Percentiles rank a stretch among this genome's conserved stretches.
These are phyloP conservation scores for Fonsecaea multimorphosa DNA, from an alignment of 2,329 filamentous ascomycete genomes.

Conservation along the genomic window DNA sequence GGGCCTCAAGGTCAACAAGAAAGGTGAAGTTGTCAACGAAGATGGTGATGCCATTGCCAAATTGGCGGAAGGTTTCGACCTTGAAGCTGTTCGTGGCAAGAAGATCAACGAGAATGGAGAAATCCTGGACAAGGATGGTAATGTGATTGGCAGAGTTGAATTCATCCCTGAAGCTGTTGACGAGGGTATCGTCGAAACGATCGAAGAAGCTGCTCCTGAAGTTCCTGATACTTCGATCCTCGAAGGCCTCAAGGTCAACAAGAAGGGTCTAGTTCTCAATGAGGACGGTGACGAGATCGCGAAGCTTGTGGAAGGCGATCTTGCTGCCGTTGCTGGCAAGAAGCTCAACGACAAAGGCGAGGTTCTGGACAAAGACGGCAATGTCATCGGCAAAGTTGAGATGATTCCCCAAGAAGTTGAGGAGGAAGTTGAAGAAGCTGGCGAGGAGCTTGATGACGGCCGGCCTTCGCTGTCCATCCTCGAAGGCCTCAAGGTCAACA, in stretches of 20 bases:
- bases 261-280: slow-evolving; percentile 48
- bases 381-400: slow-evolving; percentile 53
- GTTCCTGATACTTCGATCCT: slow-evolving; percentile 41
- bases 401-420: slow-evolving; percentile 49
- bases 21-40: slow-evolving; percentile 51
- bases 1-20: slow-evolving; percentile 65
- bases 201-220: slow-evolving; percentile 33
- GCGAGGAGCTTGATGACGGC: slow-evolving; percentile 41
- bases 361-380: slow-evolving; percentile 56
- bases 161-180: slow-evolving; percentile 40
- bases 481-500: slow-evolving; percentile 52
- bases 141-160: slow-evolving; percentile 44
- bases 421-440: slow-evolving; percentile 40
- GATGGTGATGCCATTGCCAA: slow-evolving; percentile 60
- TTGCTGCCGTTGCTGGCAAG: slow-evolving; percentile 43
- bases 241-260: slow-evolving; percentile 52
- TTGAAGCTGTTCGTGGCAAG: slow-evolving; percentile 44
- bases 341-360: slow-evolving; percentile 49
- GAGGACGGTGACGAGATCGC: slow-evolving; percentile 46
- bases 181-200: slow-evolving; percentile 41
- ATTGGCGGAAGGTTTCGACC: slow-evolving; percentile 51
- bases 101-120: slow-evolving; percentile 46
- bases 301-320: slow-evolving; percentile 42
- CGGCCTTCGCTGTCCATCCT: slow-evolving; percentile 46
- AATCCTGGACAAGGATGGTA: slow-evolving; percentile 46